Evolutionary conservation across 495 filamentous ascomycete genomes (phyloP).

Genomic region (Podospora australis): DNA sequence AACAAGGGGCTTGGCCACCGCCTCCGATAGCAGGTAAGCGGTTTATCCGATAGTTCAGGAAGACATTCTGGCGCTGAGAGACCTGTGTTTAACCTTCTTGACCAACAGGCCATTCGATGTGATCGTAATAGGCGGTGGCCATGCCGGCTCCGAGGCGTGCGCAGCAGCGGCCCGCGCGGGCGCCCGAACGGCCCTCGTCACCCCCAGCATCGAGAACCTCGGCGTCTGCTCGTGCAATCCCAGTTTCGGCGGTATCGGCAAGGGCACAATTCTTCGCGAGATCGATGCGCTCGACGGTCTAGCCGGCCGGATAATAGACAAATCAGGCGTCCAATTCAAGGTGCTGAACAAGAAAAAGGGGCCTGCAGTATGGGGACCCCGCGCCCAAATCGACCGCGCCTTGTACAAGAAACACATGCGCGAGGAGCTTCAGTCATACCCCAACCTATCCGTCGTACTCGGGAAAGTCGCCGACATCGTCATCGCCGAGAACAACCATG

Average conservation of each 20-base stretch:
- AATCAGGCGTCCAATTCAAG: constrained; percentile 86
- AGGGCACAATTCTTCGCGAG: constrained; percentile 92
- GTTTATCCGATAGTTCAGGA: too few relatives aligned
- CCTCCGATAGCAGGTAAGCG: too few relatives aligned
- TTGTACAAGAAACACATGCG: constrained; percentile 90
- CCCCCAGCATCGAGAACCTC: constrained; percentile 78
- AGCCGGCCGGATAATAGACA: constrained; percentile 83
- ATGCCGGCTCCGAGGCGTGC: constrained; percentile 91
- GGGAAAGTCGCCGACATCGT: constrained; percentile 92
- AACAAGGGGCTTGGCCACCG: too few relatives aligned
- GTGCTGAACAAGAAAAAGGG: constrained; percentile 85
- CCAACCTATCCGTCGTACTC: constrained; percentile 70
- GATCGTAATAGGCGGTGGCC: constrained; percentile 89
- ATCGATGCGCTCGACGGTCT: constrained; percentile 94
- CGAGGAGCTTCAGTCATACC: constrained; percentile 71
- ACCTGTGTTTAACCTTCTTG: neutral
- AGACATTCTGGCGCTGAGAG: neutral
- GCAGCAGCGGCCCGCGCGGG: constrained; percentile 89
- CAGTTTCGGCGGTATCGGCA: constrained; percentile 96
- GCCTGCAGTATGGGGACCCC: constrained; percentile 92
- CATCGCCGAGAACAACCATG: constrained; percentile 48
- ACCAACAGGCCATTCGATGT: constrained; percentile 75
- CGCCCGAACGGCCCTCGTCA: constrained; percentile 83
- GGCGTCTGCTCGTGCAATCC: constrained; percentile 98
- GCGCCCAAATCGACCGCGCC: constrained; percentile 90